Evolutionary conservation across 108 stramenopile species (phyloP).

Genomic region (Skeletonema menzelii): DNA sequence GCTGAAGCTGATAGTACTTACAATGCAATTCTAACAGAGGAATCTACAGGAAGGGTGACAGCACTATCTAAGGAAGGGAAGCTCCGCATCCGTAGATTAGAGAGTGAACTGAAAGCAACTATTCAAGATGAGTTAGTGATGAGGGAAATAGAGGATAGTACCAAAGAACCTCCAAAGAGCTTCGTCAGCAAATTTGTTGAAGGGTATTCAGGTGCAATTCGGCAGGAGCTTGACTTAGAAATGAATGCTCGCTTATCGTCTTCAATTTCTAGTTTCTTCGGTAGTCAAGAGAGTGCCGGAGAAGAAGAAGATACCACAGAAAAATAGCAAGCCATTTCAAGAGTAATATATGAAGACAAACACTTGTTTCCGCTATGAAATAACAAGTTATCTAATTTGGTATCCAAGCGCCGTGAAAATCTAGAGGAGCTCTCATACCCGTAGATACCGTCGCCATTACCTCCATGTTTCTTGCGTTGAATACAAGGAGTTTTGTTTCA

Average conservation of each 20-base stretch:
- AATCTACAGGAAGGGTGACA: constrained; percentile 12
- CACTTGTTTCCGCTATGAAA: background rate
- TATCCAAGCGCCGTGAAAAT: constrained; percentile 52
- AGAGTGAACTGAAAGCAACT: constrained; percentile 40
- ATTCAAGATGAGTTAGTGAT: constrained; percentile 31
- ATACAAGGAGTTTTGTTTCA: constrained; percentile 42
- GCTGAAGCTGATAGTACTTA: constrained; percentile 7
- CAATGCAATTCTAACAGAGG: constrained; percentile 11
- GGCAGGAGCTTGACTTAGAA: constrained; percentile 53
- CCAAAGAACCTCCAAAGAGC: constrained; percentile 43
- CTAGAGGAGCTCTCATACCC: constrained; percentile 31
- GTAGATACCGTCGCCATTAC: constrained; percentile 23
- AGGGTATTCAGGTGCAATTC: constrained; percentile 69
- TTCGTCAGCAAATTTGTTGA: constrained; percentile 85
- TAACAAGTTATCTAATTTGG: constrained; percentile 4
- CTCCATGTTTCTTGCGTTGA: constrained; percentile 49
- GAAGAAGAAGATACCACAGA: background rate
- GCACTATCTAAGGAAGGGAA: constrained; percentile 38
- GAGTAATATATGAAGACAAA: background rate
- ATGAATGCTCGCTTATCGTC: constrained; percentile 62
- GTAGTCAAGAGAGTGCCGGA: constrained; percentile 36
- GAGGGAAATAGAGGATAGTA: constrained; percentile 22
- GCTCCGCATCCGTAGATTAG: constrained; percentile 33
- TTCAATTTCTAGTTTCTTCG: constrained; percentile 83
- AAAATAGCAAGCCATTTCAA: background rate